A percentile compares a stretch with the other conserved stretches of the same genome.
Evolutionary conservation across 2,329 filamentous ascomycete species (phyloP).

Genomic region (Pseudocercospora vitis): DNA sequence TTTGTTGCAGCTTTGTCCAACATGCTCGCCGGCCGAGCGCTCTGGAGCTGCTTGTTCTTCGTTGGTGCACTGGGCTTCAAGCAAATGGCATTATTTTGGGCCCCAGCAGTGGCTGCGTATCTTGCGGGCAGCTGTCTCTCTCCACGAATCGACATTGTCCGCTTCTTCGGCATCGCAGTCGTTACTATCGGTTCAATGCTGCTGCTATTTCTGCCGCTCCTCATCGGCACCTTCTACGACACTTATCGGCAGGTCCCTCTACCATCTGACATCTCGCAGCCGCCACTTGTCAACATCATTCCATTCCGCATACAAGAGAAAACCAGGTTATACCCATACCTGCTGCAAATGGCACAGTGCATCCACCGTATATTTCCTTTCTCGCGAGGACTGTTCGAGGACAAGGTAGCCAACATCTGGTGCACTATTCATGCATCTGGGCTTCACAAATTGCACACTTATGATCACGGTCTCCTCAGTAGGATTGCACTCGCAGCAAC

Average conservation of each 20-base stretch:
- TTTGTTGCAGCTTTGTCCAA: conserved; percentile 84
- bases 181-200: conserved; percentile 73
- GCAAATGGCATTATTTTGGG: conserved; percentile 98
- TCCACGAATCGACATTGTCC: conserved; percentile 65
- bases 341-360: conserved; percentile 79
- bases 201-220: conserved; percentile 71
- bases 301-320: conserved; percentile 57
- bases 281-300: conserved; percentile 66
- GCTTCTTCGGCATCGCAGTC: conserved; percentile 73
- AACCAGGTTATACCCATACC: conserved; percentile 69
- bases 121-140: conserved; percentile 83
- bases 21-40: conserved; percentile 76
- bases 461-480: conserved; percentile 70
- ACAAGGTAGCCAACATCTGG: conserved; percentile 99
- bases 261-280: conserved; percentile 46
- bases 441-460: conserved; percentile 79
- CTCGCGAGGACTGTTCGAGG: conserved; percentile 91
- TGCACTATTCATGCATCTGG: conserved; percentile 76
- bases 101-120: conserved; percentile 87
- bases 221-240: conserved; percentile 71
- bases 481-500: conserved; percentile 73
- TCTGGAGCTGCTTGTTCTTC: conserved; percentile 93
- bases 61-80: conserved; percentile 94
- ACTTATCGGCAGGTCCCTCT: conserved; percentile 63
- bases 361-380: conserved; percentile 95